These are phyloP conservation scores for Boletus insuetus DNA, from an alignment of 768 basidiomycete species.

Conservation along the genomic window DNA sequence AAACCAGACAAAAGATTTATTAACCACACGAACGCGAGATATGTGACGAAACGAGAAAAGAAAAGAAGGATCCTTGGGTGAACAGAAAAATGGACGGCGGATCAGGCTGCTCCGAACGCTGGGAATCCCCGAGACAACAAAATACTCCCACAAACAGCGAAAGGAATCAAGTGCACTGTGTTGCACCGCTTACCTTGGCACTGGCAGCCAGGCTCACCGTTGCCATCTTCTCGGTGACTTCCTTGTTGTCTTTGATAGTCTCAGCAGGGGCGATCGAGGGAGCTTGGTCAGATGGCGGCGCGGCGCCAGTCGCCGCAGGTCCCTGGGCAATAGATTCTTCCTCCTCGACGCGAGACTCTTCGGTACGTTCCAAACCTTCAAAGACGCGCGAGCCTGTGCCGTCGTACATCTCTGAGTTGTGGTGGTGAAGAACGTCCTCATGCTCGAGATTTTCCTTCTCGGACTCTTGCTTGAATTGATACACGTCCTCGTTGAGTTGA, in stretches of 20 bases:
- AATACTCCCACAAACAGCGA: background rate
- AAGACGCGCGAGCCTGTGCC: background rate
- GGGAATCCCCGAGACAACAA: background rate
- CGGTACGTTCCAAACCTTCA: background rate
- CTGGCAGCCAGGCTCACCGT: conserved; percentile 29
- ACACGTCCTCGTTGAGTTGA: conserved; percentile 56
- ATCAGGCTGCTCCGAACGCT: no score
- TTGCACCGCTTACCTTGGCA: conserved; percentile 29
- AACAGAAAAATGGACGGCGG: background rate
- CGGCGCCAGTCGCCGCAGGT: background rate
- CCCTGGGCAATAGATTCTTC: background rate
- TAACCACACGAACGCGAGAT: conserved; percentile 15
- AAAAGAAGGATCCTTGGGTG: background rate
- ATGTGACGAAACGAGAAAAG: conserved; percentile 1
- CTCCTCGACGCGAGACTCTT: background rate
- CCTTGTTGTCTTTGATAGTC: conserved; percentile 19
- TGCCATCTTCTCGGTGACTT: conserved; percentile 26
- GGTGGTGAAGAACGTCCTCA: conserved; percentile 49
- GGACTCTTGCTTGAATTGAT: conserved; percentile 77
- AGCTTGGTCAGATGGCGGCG: background rate
- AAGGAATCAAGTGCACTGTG: conserved; percentile 14
- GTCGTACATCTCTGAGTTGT: conserved; percentile 28
- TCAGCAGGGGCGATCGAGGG: conserved; percentile 4
- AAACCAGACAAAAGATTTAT: conserved; percentile 15
- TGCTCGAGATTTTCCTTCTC: conserved; percentile 48